phyloP scores from a whole-genome alignment of 306 rosid species.

The Lathyrus tuberosus region DNA sequence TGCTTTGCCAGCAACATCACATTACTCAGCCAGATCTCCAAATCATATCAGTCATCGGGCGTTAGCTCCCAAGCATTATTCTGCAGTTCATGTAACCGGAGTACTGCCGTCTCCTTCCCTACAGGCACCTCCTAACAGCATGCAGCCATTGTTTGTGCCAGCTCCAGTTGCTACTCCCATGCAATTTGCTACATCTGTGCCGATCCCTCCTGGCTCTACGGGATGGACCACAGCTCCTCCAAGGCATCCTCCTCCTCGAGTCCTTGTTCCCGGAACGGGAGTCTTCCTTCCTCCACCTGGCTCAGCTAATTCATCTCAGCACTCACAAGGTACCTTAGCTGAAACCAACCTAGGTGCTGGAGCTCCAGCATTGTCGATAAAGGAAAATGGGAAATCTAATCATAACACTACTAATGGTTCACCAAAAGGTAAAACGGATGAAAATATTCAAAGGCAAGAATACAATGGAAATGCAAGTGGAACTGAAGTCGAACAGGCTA shows the following conservation, averaged over 20 bases:
- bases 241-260: conserved; percentile 84
- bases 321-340: conserved; percentile 38
- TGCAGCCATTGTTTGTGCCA: conserved; percentile 70
- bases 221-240: conserved; percentile 80
- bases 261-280: conserved; percentile 87
- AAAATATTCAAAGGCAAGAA: conserved; percentile 50
- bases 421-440: conserved; percentile 47
- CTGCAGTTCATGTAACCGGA: conserved; percentile 55
- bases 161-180: conserved; percentile 63
- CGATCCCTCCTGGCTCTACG: conserved; percentile 65
- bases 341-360: conserved; percentile 54
- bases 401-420: conserved; percentile 42
- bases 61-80: conserved; percentile 69
- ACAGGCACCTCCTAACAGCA: conserved; percentile 65
- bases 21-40: conserved; percentile 79
- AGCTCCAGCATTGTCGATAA: conserved; percentile 44
- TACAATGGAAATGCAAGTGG: conserved; percentile 60
- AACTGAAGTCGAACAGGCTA: conserved; percentile 13
- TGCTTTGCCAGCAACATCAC: conserved; percentile 51
- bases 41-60: conserved; percentile 62
- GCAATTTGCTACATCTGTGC: conserved; percentile 73
- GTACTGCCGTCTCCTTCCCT: conserved; percentile 77
- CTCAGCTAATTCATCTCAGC: conserved; percentile 66
- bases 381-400: conserved; percentile 62
- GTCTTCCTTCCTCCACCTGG: conserved; percentile 98